Percentiles rank a stretch among this genome's conserved stretches.
phyloP scores from a whole-genome alignment of 2,329 filamentous ascomycete species.

The Periconia sp. region DNA sequence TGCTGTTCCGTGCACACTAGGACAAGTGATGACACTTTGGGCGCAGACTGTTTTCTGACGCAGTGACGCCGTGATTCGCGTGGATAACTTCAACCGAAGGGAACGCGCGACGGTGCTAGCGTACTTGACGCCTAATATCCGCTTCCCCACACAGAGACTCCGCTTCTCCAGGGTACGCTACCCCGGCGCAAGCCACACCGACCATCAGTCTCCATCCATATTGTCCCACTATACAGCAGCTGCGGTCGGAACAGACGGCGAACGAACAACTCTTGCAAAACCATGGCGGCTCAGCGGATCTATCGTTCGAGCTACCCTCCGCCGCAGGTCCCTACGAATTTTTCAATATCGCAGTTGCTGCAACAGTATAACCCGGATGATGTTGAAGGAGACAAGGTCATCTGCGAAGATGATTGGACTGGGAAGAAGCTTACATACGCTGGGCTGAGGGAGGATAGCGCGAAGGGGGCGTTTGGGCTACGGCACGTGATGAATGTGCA shows the following conservation, averaged over 20 bases:
- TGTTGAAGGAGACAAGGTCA: conserved; percentile 16
- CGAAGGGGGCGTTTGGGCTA: conserved; percentile 17
- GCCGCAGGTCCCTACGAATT: conserved; percentile 16
- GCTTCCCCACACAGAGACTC: conserved; percentile 1
- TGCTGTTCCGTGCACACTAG: too few relatives aligned
- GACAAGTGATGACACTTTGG: too few relatives aligned
- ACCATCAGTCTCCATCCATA: too few relatives aligned
- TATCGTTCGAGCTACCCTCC: conserved; percentile 22
- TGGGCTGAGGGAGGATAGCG: conserved; percentile 10
- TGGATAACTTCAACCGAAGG: conserved; percentile 4
- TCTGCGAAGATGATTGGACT: conserved; percentile 27
- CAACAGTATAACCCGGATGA: conserved; percentile 23
- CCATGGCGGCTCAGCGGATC: conserved; percentile 13
- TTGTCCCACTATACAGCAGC: not conserved
- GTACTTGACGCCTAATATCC: not conserved
- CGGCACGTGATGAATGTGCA: conserved; percentile 10
- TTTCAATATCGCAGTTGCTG: conserved; percentile 24
- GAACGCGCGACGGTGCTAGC: not conserved
- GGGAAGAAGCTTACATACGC: conserved; percentile 21
- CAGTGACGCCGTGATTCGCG: not conserved
- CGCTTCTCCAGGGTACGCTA: too few relatives aligned
- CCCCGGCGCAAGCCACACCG: too few relatives aligned
- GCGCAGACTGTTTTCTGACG: too few relatives aligned
- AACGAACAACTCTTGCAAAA: not conserved
- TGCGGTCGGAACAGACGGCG: too few relatives aligned